Conservation (phyloP, 805 yeast genomes). For the Wickerhamomyces mucosus region DNA sequence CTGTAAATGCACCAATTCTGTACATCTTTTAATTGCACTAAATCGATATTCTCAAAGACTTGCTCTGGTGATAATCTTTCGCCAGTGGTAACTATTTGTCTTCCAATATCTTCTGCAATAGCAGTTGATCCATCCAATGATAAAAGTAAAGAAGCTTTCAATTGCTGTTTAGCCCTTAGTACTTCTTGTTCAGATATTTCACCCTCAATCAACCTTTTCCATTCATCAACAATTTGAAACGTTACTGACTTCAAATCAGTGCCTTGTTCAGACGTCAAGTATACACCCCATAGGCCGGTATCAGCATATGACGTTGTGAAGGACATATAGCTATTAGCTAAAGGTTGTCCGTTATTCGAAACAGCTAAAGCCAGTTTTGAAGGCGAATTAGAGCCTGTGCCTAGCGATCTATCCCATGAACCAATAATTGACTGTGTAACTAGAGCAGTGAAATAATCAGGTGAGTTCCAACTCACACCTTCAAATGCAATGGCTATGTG, state of each 20-base stretch:
- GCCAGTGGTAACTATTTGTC: conserved; percentile 95
- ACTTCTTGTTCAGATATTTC: conserved; percentile 75
- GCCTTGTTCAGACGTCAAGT: conserved; percentile 67
- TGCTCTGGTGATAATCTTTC: conserved; percentile 37
- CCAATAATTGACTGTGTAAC: conserved; percentile 97
- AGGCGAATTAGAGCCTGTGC: conserved; percentile 76
- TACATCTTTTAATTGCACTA: conserved; percentile 71
- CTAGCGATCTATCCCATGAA: conserved; percentile 92
- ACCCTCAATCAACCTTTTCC: conserved; percentile 82
- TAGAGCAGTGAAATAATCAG: conserved; percentile 89
- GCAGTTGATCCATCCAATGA: conserved; percentile 94
- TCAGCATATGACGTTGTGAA: conserved; percentile 96
- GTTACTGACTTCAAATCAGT: conserved; percentile 58
- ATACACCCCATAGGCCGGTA: conserved; percentile 96
- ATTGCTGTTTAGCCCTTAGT: conserved; percentile 87
- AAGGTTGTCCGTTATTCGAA: conserved; percentile 46
- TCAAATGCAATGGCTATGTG: conserved; percentile 94
- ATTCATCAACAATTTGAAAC: conserved; percentile 72
- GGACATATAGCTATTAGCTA: conserved; percentile 93
- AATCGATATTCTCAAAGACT: conserved; percentile 54
- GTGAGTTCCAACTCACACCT: conserved; percentile 96
- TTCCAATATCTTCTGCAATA: conserved; percentile 94
- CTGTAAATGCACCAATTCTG: conserved; percentile 82
- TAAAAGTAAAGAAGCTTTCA: conserved; percentile 82
- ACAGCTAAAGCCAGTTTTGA: conserved; percentile 69